phyloP scores from a whole-genome alignment of 805 yeast species.

The Wickerhamomyces xylosicus region DNA sequence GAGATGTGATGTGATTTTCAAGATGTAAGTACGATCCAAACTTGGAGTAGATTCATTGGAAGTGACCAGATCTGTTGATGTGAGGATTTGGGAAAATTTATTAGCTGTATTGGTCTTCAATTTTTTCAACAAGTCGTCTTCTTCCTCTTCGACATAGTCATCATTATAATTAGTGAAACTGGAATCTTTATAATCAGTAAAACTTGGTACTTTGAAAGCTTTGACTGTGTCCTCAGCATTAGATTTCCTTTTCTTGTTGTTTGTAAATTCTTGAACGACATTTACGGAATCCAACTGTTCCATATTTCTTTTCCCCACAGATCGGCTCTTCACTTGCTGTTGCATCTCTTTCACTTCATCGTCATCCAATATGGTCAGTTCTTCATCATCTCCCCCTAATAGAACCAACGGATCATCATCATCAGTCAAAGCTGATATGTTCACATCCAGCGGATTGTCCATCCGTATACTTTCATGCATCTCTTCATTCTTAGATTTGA shows the following conservation, averaged over 20 bases:
- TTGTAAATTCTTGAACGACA: not conserved
- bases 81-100: too few relatives aligned
- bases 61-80: too few relatives aligned
- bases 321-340: not conserved
- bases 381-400: not conserved
- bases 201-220: not conserved
- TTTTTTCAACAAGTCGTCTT: not conserved
- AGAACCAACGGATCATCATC: too few relatives aligned
- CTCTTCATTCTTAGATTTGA: not conserved
- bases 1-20: conserved; percentile 11
- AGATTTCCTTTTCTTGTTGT: not conserved
- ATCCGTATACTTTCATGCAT: not conserved
- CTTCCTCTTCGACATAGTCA: conserved; percentile 9
- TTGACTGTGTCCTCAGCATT: not conserved
- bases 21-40: conserved; percentile 3
- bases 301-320: conserved; percentile 9
- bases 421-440: too few relatives aligned
- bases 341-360: conserved; percentile 1
- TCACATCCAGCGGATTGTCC: not conserved
- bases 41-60: not conserved
- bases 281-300: not conserved
- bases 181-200: not conserved
- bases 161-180: too few relatives aligned
- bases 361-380: not conserved
- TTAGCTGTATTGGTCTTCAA: not conserved